Conservation (phyloP, 345 rosid species). For the Turnera subulata region DNA sequence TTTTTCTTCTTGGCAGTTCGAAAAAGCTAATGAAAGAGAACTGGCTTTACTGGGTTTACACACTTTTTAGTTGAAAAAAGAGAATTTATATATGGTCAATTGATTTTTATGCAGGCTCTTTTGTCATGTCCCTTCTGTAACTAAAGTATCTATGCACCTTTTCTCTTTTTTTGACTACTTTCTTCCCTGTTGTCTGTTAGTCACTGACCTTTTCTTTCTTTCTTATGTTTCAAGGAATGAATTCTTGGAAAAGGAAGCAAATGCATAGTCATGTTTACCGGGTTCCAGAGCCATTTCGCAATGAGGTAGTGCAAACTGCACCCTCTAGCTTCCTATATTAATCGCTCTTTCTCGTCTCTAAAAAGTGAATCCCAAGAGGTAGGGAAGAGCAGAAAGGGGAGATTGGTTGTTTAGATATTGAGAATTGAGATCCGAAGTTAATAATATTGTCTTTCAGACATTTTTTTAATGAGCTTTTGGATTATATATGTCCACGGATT, state of each 20-base stretch:
- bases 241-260: constrained; percentile 79
- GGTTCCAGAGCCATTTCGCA: constrained; percentile 64
- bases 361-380: too few relatives aligned
- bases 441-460: too few relatives aligned
- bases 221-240: constrained; percentile 72
- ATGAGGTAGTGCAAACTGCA: constrained; percentile 42
- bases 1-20: background rate
- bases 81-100: background rate
- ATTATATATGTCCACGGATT: too few relatives aligned
- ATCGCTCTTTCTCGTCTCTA: too few relatives aligned
- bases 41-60: background rate
- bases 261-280: constrained; percentile 81
- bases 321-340: background rate
- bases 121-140: background rate
- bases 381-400: too few relatives aligned
- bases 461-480: too few relatives aligned
- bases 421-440: too few relatives aligned
- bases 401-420: too few relatives aligned
- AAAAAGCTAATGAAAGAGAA: background rate
- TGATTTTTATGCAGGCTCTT: constrained; percentile 14
- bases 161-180: background rate
- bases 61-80: too few relatives aligned
- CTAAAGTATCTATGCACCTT: background rate
- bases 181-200: too few relatives aligned
- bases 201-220: background rate